These are phyloP conservation scores for Schoenoplectus tabernaemontani DNA, from an alignment of 202 grass and related monocot species.

Conservation along the genomic window DNA sequence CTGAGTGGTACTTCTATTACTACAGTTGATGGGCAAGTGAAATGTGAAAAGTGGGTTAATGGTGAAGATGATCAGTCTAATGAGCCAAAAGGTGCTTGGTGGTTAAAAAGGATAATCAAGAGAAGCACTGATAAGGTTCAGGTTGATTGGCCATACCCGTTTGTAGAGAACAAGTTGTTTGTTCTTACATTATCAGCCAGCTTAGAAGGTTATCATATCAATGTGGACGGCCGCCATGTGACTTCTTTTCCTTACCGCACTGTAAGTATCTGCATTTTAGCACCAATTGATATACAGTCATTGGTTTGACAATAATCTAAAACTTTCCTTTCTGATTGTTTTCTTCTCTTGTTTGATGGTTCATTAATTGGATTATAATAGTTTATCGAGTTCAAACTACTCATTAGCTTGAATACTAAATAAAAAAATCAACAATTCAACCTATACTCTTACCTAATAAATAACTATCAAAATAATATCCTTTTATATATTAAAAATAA, in stretches of 20 bases:
- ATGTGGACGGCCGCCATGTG: conserved; percentile 51
- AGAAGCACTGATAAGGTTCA: conserved; percentile 34
- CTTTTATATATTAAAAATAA: too few relatives aligned
- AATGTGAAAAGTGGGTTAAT: conserved; percentile 67
- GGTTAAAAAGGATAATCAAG: conserved; percentile 44
- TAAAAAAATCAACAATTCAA: too few relatives aligned
- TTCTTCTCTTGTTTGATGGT: not conserved
- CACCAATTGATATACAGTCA: not conserved
- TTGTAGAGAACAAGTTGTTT: conserved; percentile 46
- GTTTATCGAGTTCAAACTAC: too few relatives aligned
- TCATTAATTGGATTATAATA: not conserved
- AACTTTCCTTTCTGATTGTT: not conserved
- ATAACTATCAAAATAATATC: too few relatives aligned
- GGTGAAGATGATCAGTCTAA: conserved; percentile 19
- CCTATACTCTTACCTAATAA: too few relatives aligned
- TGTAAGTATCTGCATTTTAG: conserved; percentile 31
- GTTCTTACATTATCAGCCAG: conserved; percentile 62
- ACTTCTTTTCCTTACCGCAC: conserved; percentile 74
- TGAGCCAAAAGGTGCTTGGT: conserved; percentile 33
- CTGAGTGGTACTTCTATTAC: conserved; percentile 4
- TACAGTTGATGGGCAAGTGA: conserved; percentile 49
- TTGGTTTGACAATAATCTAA: not conserved
- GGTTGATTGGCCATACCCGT: conserved; percentile 53
- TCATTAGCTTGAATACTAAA: too few relatives aligned
- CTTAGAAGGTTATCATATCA: conserved; percentile 69